These are phyloP conservation scores for Ophiostoma sp. DNA, from an alignment of 2,329 filamentous ascomycete species.

Conservation along the genomic window DNA sequence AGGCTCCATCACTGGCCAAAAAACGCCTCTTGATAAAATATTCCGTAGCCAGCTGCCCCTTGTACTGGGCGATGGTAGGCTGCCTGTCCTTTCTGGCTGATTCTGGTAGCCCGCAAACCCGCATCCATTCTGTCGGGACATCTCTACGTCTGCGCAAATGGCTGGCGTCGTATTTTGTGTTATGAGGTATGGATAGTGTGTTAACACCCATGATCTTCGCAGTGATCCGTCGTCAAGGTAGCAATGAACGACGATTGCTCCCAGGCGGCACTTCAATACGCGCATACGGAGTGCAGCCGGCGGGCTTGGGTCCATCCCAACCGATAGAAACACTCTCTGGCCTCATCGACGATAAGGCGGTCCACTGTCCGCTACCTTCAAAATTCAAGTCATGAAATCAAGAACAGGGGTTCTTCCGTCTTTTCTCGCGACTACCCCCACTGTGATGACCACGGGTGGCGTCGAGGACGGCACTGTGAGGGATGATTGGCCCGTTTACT, in stretches of 20 bases:
- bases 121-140: not conserved
- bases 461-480: not conserved
- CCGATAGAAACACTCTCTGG: too few relatives aligned
- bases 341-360: too few relatives aligned
- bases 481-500: not conserved
- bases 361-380: too few relatives aligned
- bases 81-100: slow-evolving; percentile 1
- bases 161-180: not conserved
- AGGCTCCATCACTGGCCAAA: not conserved
- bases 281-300: too few relatives aligned
- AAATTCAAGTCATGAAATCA: too few relatives aligned
- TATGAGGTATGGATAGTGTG: not conserved
- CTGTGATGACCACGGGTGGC: not conserved
- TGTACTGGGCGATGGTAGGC: not conserved
- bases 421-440: not conserved
- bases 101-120: not conserved
- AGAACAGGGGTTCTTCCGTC: too few relatives aligned
- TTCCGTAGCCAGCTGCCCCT: not conserved
- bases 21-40: slow-evolving; percentile 1
- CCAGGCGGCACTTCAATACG: too few relatives aligned
- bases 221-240: not conserved
- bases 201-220: not conserved
- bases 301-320: too few relatives aligned
- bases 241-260: too few relatives aligned
- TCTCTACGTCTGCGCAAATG: too few relatives aligned